Conservation (phyloP, 345 rosid genomes). For the Syzygium aqueum region DNA sequence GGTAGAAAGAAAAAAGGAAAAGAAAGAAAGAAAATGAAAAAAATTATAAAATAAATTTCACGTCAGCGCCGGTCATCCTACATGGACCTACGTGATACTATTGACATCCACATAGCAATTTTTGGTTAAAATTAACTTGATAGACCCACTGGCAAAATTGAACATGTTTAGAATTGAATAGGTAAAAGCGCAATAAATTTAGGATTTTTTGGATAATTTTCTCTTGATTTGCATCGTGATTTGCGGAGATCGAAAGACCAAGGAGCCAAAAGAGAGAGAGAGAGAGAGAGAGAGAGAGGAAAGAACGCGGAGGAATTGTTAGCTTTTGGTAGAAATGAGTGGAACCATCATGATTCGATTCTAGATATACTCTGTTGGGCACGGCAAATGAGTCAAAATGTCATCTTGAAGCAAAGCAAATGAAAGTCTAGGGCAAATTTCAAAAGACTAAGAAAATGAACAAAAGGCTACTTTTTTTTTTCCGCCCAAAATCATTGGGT, state of each 20-base stretch:
- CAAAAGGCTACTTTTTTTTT: background rate
- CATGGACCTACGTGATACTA: no score
- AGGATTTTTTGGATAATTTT: no score
- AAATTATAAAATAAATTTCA: no score
- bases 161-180: no score
- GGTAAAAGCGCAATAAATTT: no score
- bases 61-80: no score
- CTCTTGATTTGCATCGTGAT: background rate
- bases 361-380: background rate
- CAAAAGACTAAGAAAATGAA: background rate
- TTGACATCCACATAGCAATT: no score
- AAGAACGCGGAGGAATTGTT: background rate
- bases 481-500: background rate
- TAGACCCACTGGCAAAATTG: no score
- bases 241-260: background rate
- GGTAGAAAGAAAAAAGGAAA: no score
- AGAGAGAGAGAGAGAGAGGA: background rate
- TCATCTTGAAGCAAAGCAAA: background rate
- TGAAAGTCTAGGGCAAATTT: background rate
- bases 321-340: background rate
- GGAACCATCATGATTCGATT: background rate
- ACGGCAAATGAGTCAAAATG: background rate
- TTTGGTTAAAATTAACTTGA: rapidly evolving
- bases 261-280: background rate
- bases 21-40: no score